Evolutionary conservation across 441 rosid species (phyloP).

Genomic region (Arabidopsis hybrid): DNA sequence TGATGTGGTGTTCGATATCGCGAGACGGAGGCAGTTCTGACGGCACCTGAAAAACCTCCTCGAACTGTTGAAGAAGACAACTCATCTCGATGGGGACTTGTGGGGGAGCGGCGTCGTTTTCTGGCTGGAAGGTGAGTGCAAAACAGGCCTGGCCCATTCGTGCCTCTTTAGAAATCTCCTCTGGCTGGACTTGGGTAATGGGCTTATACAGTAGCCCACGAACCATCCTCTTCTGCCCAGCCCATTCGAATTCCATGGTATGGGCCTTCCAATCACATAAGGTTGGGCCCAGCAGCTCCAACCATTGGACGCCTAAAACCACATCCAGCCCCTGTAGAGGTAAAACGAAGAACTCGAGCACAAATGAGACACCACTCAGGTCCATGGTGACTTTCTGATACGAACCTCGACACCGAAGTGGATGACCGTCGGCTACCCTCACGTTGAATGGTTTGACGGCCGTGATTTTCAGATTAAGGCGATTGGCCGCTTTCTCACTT

Average conservation of each 20-base stretch:
- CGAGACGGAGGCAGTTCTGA: neutral
- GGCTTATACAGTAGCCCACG: too few species aligned
- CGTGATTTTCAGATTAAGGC: neutral
- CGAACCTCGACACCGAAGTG: fast-evolving
- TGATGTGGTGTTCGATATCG: neutral
- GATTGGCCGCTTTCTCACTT: neutral
- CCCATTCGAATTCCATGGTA: too few species aligned
- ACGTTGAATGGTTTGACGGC: neutral
- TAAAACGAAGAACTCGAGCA: too few species aligned
- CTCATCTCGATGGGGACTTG: neutral
- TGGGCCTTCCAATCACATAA: too few species aligned
- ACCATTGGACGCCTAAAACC: neutral
- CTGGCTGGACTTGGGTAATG: too few species aligned
- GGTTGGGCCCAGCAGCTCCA: too few species aligned
- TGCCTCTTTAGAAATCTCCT: too few species aligned
- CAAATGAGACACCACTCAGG: fast-evolving
- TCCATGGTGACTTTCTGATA: neutral
- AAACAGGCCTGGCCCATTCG: neutral
- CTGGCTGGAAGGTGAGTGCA: neutral
- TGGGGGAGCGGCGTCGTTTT: neutral
- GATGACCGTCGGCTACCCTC: neutral
- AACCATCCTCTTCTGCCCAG: too few species aligned
- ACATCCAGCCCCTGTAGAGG: neutral
- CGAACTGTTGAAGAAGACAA: neutral
- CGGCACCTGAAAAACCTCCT: neutral